Conservation (phyloP, 2,329 filamentous ascomycete genomes). For the Fusarium sp. region DNA sequence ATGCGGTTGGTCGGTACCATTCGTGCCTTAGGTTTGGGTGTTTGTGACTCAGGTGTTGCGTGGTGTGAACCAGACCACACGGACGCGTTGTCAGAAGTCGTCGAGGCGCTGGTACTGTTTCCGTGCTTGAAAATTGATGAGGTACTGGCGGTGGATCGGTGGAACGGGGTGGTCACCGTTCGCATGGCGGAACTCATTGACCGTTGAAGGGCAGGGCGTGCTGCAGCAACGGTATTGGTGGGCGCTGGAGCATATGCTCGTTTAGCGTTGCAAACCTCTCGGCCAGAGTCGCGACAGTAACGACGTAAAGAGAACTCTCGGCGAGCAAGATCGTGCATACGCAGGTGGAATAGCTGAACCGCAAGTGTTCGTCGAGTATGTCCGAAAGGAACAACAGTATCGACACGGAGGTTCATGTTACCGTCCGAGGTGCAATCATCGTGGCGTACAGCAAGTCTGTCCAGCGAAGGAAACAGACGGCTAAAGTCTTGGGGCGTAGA, state of each 20-base stretch:
- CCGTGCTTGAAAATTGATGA: constrained; percentile 44
- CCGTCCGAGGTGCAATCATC: constrained; percentile 92
- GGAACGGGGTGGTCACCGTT: constrained; percentile 58
- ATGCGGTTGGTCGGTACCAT: constrained; percentile 79
- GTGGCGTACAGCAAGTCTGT: constrained; percentile 86
- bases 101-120: constrained; percentile 29
- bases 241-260: constrained; percentile 69
- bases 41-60: constrained; percentile 38
- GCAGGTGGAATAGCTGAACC: constrained; percentile 87
- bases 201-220: constrained; percentile 64
- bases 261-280: constrained; percentile 90
- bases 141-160: constrained; percentile 47
- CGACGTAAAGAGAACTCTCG: constrained; percentile 92
- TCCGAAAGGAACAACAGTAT: constrained; percentile 76
- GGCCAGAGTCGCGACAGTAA: constrained; percentile 92
- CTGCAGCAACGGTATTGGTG: constrained; percentile 47
- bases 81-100: constrained; percentile 43
- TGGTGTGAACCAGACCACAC: constrained; percentile 47
- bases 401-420: constrained; percentile 95
- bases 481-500: constrained; percentile 88
- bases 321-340: constrained; percentile 91
- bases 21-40: constrained; percentile 54
- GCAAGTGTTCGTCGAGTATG: constrained; percentile 76
- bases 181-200: constrained; percentile 62
- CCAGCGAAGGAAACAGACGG: constrained; percentile 86